Percentiles rank a stretch among this genome's conserved stretches.
phyloP scores from a whole-genome alignment of 2,329 filamentous ascomycete genomes.

The Epichloe coenophiala region DNA sequence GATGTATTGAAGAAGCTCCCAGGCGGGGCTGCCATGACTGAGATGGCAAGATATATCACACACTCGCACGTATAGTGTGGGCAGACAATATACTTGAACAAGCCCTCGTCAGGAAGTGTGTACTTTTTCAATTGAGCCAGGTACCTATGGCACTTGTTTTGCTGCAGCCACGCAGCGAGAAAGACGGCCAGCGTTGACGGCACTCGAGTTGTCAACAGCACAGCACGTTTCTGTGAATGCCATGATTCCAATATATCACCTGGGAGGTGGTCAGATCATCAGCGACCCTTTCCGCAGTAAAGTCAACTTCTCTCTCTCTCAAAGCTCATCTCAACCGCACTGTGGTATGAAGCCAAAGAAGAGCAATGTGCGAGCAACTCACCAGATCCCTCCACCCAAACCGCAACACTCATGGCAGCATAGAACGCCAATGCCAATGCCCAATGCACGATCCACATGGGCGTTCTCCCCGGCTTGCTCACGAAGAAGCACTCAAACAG shows the following conservation, averaged over 20 bases:
- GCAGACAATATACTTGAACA: slow-evolving; percentile 62
- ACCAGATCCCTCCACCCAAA: slow-evolving; percentile 79
- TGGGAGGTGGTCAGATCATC: slow-evolving; percentile 5
- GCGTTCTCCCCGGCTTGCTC: slow-evolving; percentile 46
- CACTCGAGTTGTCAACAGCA: slow-evolving; percentile 13
- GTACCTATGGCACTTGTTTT: slow-evolving; percentile 61
- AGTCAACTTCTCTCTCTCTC: not conserved
- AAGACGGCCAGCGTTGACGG: slow-evolving; percentile 47
- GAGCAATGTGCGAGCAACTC: slow-evolving; percentile 16
- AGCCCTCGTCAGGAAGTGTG: slow-evolving; percentile 58
- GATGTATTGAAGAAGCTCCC: slow-evolving; percentile 58
- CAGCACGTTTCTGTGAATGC: slow-evolving; percentile 10
- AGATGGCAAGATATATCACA: slow-evolving; percentile 66
- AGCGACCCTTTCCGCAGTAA: not conserved
- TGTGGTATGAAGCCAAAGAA: not conserved
- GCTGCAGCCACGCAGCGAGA: slow-evolving; percentile 53
- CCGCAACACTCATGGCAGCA: slow-evolving; percentile 52
- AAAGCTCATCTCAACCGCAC: not conserved
- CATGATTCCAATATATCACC: slow-evolving; percentile 22
- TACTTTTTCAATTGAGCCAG: slow-evolving; percentile 67
- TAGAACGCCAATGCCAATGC: slow-evolving; percentile 69
- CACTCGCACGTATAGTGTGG: slow-evolving; percentile 91
- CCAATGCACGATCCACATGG: slow-evolving; percentile 83
- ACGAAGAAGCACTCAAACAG: slow-evolving; percentile 61
- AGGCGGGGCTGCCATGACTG: slow-evolving; percentile 57